Evolutionary conservation across 371 early-diverging fungal genomes (phyloP), one percentile per base, ranked within the genome.

Genomic region (Choanephora cucurbitarum): DNA sequence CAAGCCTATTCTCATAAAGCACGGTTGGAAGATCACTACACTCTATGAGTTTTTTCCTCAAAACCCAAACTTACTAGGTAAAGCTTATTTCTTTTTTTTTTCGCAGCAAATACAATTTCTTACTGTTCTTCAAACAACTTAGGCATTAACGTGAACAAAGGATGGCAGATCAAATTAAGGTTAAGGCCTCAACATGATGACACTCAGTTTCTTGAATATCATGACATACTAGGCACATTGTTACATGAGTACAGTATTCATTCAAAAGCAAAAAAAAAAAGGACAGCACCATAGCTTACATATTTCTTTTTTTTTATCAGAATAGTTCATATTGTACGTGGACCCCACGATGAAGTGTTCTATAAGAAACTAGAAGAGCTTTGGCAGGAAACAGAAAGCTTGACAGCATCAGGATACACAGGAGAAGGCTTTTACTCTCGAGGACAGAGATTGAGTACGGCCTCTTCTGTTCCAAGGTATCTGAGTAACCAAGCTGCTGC

Each of bases 331-430:
- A 87, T 74, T 24, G 80, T 84, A 18, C 67, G 72, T 56, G 82
- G 82, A 7, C 85, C 89, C 3, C 89, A 89, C 67, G 83, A 89
- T 58, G 81, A 69, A 13, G 40, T 70, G 46, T 89, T 89, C 51
- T 87, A 87, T 67, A 70, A 66, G 43, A 5, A 79, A 40, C 52
- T 89, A 10, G 82, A 83, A 41, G 71, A 75, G 42, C 64, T 89
- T 19, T 64, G 73, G 11, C 49, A 66, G 9, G 87, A 89, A 64
- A 75, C 79, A 33, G 85, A 86, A 14, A 52, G 52, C 6, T 54
- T 79, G 18, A 49, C 79, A 24, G 54, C 60, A 11, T 52, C 68
- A 15, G 84, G 85, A 10, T 77, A 74, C 56, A 69, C 49, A 15
- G 84, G 84, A 6, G 77, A 74, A 43, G 80, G 82, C 0, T 86